phyloP scores from a whole-genome alignment of 441 rosid genomes.

The Mallotus repandus region DNA sequence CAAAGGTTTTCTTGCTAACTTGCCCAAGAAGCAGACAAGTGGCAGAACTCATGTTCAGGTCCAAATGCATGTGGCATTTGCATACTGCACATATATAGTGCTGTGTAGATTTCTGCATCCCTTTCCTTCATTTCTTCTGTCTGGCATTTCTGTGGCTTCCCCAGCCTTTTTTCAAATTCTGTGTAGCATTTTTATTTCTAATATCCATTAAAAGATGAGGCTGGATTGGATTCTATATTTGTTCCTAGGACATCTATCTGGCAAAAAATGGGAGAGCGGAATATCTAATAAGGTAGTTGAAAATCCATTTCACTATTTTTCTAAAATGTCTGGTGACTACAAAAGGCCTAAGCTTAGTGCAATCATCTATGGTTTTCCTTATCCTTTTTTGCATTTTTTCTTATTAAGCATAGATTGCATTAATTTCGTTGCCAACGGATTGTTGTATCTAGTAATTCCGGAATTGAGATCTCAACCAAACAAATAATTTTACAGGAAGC shows the following conservation, averaged over 20 bases:
- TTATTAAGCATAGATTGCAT: not conserved
- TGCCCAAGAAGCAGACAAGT: not conserved
- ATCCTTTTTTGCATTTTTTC: not conserved
- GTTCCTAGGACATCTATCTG: not conserved
- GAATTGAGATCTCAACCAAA: constrained; percentile 12
- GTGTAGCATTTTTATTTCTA: not conserved
- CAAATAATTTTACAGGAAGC: constrained; percentile 53
- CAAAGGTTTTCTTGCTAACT: not conserved
- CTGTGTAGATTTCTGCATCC: not conserved
- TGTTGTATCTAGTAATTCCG: not conserved
- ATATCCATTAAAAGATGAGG: not conserved
- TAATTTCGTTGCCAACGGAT: not conserved
- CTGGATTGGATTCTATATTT: not conserved
- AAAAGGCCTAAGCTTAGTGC: not conserved
- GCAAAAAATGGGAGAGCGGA: not conserved
- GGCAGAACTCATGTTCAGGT: not conserved
- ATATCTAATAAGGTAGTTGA: not conserved
- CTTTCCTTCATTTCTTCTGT: not conserved
- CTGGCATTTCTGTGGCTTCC: not conserved
- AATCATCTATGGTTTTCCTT: not conserved
- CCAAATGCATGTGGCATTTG: not conserved
- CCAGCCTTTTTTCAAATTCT: not conserved
- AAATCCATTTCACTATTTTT: not conserved
- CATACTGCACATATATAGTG: not conserved
- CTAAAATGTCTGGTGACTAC: not conserved